Conservation (phyloP, 768 basidiomycete species). For the Suillus sp. region DNA sequence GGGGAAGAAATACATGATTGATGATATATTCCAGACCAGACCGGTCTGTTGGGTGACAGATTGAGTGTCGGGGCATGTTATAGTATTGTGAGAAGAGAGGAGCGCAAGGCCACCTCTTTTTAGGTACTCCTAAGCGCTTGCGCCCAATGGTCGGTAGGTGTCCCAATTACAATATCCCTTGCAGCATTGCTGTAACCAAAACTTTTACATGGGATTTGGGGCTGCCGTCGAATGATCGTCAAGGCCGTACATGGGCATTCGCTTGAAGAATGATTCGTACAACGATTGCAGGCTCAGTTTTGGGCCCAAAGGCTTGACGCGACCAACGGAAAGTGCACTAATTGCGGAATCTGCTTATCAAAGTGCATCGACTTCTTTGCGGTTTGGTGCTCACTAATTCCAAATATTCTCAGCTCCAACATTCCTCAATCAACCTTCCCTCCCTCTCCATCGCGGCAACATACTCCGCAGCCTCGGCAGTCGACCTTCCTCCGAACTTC, state of each 20-base stretch:
- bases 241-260: neutral
- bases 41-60: neutral
- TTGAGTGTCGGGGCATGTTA: neutral
- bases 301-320: neutral
- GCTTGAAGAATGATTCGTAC: neutral
- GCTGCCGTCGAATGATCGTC: neutral
- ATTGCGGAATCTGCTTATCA: neutral
- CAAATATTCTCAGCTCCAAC: slow-evolving; percentile 60
- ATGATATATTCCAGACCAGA: no score
- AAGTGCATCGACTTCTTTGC: neutral
- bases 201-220: neutral
- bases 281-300: neutral
- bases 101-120: neutral
- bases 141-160: neutral
- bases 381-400: neutral
- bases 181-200: neutral
- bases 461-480: slow-evolving; percentile 57
- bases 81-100: neutral
- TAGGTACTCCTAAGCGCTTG: neutral
- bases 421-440: slow-evolving; percentile 78
- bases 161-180: neutral
- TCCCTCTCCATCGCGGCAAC: slow-evolving; percentile 67
- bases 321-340: neutral
- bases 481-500: slow-evolving; percentile 49
- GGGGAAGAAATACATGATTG: no score